Percentiles rank a stretch among this genome's conserved stretches.
phyloP scores from a whole-genome alignment of 2,329 filamentous ascomycete species.

The Balansia obtecta region DNA sequence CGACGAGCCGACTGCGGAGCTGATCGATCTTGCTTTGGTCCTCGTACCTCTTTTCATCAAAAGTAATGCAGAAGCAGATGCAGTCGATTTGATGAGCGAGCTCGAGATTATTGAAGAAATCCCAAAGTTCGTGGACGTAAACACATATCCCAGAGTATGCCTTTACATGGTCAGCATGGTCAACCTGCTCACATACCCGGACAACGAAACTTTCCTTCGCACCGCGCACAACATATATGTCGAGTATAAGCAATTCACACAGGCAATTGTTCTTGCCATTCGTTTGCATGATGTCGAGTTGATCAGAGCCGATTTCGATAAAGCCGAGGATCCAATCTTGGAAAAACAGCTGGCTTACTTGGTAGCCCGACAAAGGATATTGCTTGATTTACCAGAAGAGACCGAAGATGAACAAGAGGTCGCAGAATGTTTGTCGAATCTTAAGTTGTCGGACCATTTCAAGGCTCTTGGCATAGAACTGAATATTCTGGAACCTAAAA shows the following conservation, averaged over 20 bases:
- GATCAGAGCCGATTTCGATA: slow-evolving; percentile 70
- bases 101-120: slow-evolving; percentile 94
- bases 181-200: slow-evolving; percentile 89
- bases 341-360: slow-evolving; percentile 93
- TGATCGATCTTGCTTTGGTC: slow-evolving; percentile 70
- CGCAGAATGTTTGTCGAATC: slow-evolving; percentile 75
- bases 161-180: slow-evolving; percentile 99
- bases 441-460: slow-evolving; percentile 81
- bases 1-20: slow-evolving; percentile 71
- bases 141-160: slow-evolving; percentile 87
- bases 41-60: slow-evolving; percentile 91
- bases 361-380: slow-evolving; percentile 82
- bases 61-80: slow-evolving; percentile 96
- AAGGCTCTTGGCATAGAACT: slow-evolving; percentile 89
- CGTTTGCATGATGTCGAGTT: slow-evolving; percentile 77
- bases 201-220: slow-evolving; percentile 89
- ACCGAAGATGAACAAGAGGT: slow-evolving; percentile 61
- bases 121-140: slow-evolving; percentile 77
- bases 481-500: slow-evolving; percentile 93
- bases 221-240: slow-evolving; percentile 92
- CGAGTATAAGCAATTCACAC: slow-evolving; percentile 81
- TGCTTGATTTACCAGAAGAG: slow-evolving; percentile 56
- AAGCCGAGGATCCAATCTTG: slow-evolving; percentile 66
- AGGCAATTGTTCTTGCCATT: slow-evolving; percentile 90
- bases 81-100: slow-evolving; percentile 93